Percentiles rank a stretch among this genome's conserved stretches.
These are phyloP conservation scores for Podospora pseudoanserina DNA, from an alignment of 495 filamentous ascomycete species.

Conservation along the genomic window DNA sequence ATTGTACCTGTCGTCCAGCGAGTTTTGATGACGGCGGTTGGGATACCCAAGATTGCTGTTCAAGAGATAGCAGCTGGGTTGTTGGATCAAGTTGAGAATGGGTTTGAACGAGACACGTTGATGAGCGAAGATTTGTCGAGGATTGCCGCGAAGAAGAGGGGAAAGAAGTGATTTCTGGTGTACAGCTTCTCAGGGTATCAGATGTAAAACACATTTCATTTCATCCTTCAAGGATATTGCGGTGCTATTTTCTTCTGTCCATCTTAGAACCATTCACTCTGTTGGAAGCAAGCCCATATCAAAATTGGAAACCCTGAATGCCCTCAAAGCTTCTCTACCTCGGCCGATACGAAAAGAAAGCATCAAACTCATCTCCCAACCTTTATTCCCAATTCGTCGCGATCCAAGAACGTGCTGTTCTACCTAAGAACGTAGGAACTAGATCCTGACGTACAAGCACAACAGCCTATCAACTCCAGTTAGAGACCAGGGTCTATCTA, in stretches of 20 bases:
- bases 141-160: slow-evolving; percentile 18
- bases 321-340: background rate
- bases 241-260: too few relatives aligned
- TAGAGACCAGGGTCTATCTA: too few relatives aligned
- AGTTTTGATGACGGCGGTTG: slow-evolving; percentile 11
- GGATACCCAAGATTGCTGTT: slow-evolving; percentile 39
- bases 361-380: background rate
- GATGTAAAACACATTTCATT: too few relatives aligned
- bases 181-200: too few relatives aligned
- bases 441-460: too few relatives aligned
- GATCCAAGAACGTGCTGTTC: background rate
- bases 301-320: background rate
- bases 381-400: background rate
- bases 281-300: background rate
- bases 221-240: too few relatives aligned
- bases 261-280: too few relatives aligned
- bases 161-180: background rate
- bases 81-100: slow-evolving; percentile 40
- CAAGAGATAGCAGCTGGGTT: slow-evolving; percentile 43
- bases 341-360: background rate
- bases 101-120: slow-evolving; percentile 49
- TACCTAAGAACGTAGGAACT: too few relatives aligned
- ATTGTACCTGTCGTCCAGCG: background rate
- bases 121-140: slow-evolving; percentile 44
- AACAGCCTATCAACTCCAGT: too few relatives aligned